A percentile compares a stretch with the other conserved stretches of the same genome.
Conservation (phyloP, 2,329 filamentous ascomycete genomes). For the Colletotrichum tofieldiae region DNA sequence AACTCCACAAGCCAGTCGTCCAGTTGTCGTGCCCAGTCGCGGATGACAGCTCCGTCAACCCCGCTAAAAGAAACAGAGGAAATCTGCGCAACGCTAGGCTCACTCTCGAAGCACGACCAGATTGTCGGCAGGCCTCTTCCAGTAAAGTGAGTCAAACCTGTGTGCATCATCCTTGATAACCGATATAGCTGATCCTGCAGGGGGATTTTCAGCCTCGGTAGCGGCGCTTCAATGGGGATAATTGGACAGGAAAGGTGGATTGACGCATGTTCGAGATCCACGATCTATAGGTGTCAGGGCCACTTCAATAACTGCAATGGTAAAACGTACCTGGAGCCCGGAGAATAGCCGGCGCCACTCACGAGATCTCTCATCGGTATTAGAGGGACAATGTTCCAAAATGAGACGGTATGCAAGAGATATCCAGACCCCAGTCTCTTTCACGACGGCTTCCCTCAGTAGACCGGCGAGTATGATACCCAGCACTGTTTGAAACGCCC, state of each 20-base stretch:
- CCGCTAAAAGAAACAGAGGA: slow-evolving; percentile 53
- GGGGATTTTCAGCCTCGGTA: slow-evolving; percentile 55
- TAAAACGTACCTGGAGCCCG: slow-evolving; percentile 44
- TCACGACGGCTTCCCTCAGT: slow-evolving; percentile 58
- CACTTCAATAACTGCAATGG: neutral
- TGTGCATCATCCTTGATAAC: slow-evolving; percentile 62
- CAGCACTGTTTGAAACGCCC: slow-evolving; percentile 60
- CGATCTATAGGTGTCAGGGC: slow-evolving; percentile 50
- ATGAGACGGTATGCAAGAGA: slow-evolving; percentile 59
- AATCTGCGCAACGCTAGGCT: slow-evolving; percentile 37
- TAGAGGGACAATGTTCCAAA: slow-evolving; percentile 58
- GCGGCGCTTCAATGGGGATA: slow-evolving; percentile 57
- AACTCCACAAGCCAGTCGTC: slow-evolving; percentile 61
- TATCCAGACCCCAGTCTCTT: slow-evolving; percentile 61
- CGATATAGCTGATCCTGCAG: slow-evolving; percentile 58
- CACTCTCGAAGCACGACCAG: slow-evolving; percentile 56
- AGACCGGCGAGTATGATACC: slow-evolving; percentile 59
- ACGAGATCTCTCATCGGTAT: slow-evolving; percentile 54
- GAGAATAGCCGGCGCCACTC: slow-evolving; percentile 60
- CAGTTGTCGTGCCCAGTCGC: slow-evolving; percentile 59
- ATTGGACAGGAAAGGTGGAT: slow-evolving; percentile 59
- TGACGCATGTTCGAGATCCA: slow-evolving; percentile 61
- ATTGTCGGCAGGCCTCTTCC: slow-evolving; percentile 59
- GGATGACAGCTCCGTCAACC: slow-evolving; percentile 58
- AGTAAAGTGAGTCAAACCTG: slow-evolving; percentile 59